phyloP scores from a whole-genome alignment of 345 rosid species.

The Boechera stricta region DNA sequence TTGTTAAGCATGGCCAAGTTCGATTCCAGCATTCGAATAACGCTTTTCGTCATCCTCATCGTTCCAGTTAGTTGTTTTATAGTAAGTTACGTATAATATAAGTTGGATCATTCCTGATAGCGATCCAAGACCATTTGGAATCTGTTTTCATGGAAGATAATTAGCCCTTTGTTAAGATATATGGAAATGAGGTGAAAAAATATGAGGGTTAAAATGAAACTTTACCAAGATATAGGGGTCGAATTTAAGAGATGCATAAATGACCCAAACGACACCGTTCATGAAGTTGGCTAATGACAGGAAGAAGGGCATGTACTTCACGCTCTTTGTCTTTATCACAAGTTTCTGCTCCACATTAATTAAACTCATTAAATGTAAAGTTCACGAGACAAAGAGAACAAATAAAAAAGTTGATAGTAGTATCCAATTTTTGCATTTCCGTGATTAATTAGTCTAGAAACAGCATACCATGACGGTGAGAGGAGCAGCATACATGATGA shows the following conservation, averaged over 20 bases:
- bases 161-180: neutral
- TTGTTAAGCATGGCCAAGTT: slow-evolving; percentile 43
- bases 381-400: slow-evolving; percentile 34
- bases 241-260: slow-evolving; percentile 61
- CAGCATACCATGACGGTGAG: slow-evolving; percentile 66
- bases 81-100: slow-evolving; percentile 49
- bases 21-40: slow-evolving; percentile 33
- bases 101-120: slow-evolving; percentile 62
- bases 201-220: neutral
- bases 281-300: slow-evolving; percentile 59
- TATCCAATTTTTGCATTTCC: neutral
- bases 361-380: slow-evolving; percentile 11
- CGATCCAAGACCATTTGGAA: slow-evolving; percentile 62
- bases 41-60: slow-evolving; percentile 48
- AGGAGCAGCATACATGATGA: slow-evolving; percentile 72
- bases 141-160: slow-evolving; percentile 25
- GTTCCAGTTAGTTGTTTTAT: slow-evolving; percentile 51
- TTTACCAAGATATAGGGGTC: slow-evolving; percentile 65
- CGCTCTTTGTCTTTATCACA: slow-evolving; percentile 80
- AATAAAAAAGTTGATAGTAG: neutral
- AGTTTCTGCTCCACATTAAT: slow-evolving; percentile 49
- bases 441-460: slow-evolving; percentile 6
- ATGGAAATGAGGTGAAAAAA: neutral
- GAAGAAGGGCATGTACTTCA: slow-evolving; percentile 82
- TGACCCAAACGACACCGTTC: slow-evolving; percentile 65